A percentile compares a stretch with the other conserved stretches of the same genome.
phyloP scores from a whole-genome alignment of 2,329 filamentous ascomycete genomes.

The Dactylellina leptospora region DNA sequence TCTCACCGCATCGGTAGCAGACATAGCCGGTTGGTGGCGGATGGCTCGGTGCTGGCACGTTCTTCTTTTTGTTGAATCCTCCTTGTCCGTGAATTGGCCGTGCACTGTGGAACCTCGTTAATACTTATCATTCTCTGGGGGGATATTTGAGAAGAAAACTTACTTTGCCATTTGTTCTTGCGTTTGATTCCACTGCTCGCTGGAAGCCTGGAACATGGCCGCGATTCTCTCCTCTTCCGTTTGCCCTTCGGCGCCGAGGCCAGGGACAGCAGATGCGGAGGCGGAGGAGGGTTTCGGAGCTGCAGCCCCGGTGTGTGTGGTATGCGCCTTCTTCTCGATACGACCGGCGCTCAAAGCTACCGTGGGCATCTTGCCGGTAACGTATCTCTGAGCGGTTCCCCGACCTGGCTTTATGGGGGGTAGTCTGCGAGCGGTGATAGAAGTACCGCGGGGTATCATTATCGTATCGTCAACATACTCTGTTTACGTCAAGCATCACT shows the following conservation, averaged over 20 bases:
- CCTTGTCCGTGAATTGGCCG: constrained; percentile 61
- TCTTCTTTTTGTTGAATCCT: constrained; percentile 68
- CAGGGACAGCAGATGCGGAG: constrained; percentile 20
- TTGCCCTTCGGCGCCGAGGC: constrained; percentile 31
- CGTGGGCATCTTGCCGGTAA: constrained; percentile 92
- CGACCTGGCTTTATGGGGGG: constrained; percentile 85
- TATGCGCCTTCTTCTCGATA: constrained; percentile 69
- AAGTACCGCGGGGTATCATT: constrained; percentile 94
- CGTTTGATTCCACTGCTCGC: constrained; percentile 89
- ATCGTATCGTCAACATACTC: constrained; percentile 98
- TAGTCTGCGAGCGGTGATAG: constrained; percentile 85
- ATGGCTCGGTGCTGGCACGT: constrained; percentile 77
- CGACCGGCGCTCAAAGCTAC: constrained; percentile 66
- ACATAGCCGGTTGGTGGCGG: constrained; percentile 93
- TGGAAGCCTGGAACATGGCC: constrained; percentile 89
- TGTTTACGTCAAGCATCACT: constrained; percentile 60
- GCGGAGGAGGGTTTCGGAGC: constrained; percentile 25
- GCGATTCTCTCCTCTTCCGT: constrained; percentile 91
- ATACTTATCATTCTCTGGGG: constrained; percentile 38
- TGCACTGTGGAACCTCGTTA: constrained; percentile 58
- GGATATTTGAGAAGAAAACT: constrained; percentile 56
- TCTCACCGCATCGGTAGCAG: constrained; percentile 94
- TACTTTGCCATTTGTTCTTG: constrained; percentile 91
- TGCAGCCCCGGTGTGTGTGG: constrained; percentile 24
- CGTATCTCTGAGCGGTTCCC: constrained; percentile 90